These are phyloP conservation scores for Silene conica DNA, from an alignment of 148 eudicot genomes.

Conservation along the genomic window DNA sequence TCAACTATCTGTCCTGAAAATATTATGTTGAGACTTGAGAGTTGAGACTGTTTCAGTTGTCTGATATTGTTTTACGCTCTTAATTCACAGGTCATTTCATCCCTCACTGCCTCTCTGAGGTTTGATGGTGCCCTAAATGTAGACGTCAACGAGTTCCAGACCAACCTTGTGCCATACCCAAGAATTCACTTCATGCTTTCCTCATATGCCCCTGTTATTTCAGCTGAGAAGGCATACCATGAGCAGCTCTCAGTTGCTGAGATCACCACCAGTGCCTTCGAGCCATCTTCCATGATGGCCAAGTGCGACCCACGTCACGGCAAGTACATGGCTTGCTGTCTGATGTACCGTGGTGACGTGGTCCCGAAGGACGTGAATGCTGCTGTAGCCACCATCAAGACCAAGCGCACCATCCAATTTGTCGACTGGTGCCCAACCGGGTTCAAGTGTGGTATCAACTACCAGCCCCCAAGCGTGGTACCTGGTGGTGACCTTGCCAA, in stretches of 20 bases:
- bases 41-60: background rate
- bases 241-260: constrained; percentile 17
- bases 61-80: background rate
- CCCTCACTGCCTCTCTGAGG: constrained; percentile 13
- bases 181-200: constrained; percentile 20
- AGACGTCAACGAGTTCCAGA: constrained; percentile 17
- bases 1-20: too few species aligned
- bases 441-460: constrained; percentile 62
- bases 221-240: constrained; percentile 17
- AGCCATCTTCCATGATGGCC: constrained; percentile 18
- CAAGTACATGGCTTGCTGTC: constrained; percentile 19
- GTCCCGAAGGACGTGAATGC: constrained; percentile 61
- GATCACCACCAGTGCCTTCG: constrained; percentile 15
- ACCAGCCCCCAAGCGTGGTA: constrained; percentile 56
- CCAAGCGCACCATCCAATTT: constrained; percentile 55
- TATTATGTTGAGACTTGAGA: too few species aligned
- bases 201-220: constrained; percentile 19
- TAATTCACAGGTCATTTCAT: constrained; percentile 35
- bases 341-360: constrained; percentile 46
- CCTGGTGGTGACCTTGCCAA: constrained; percentile 60
- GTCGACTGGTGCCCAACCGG: constrained; percentile 69
- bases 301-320: constrained; percentile 20
- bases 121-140: constrained; percentile 18
- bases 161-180: constrained; percentile 18
- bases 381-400: constrained; percentile 58